phyloP scores from a whole-genome alignment of 2,329 filamentous ascomycete species.

The Mycosphaerella arachidis region DNA sequence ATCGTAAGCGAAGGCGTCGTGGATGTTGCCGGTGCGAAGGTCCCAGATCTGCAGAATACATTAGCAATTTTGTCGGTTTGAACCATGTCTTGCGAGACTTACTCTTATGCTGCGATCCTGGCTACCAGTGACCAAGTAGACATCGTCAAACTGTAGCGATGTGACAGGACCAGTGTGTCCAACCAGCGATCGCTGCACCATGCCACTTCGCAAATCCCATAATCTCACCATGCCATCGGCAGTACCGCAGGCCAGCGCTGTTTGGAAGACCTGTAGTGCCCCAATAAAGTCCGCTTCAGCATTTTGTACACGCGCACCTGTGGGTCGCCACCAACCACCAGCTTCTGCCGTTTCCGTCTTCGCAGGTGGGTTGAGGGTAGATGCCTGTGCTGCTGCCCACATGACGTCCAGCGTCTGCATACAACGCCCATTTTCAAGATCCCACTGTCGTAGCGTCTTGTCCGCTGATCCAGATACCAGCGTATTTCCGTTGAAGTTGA shows the following conservation, averaged over 20 bases:
- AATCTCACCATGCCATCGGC: slow-evolving; percentile 95
- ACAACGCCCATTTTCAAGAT: slow-evolving; percentile 92
- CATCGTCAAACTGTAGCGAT: slow-evolving; percentile 90
- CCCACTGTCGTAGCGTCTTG: slow-evolving; percentile 97
- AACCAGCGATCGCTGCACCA: slow-evolving; percentile 93
- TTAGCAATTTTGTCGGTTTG: slow-evolving; percentile 21
- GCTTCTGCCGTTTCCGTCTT: slow-evolving; percentile 14
- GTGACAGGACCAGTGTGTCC: slow-evolving; percentile 95
- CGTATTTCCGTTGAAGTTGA: slow-evolving; percentile 84
- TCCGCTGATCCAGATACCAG: slow-evolving; percentile 94
- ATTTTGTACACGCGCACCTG: slow-evolving; percentile 53
- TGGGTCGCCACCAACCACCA: slow-evolving; percentile 65
- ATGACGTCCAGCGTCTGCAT: slow-evolving; percentile 96
- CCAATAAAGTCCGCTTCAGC: slow-evolving; percentile 85
- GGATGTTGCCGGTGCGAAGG: slow-evolving; percentile 89
- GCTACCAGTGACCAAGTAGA: slow-evolving; percentile 90
- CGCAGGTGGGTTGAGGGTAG: slow-evolving; percentile 52
- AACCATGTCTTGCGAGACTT: slow-evolving; percentile 41
- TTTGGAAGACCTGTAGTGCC: slow-evolving; percentile 90
- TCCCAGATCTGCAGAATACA: slow-evolving; percentile 78
- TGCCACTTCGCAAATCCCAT: slow-evolving; percentile 93
- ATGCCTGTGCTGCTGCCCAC: slow-evolving; percentile 85
- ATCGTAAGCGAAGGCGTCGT: slow-evolving; percentile 94
- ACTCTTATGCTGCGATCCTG: slow-evolving; percentile 89
- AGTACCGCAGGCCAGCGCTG: slow-evolving; percentile 90